These are phyloP conservation scores for Asterophora parasitica DNA, from an alignment of 768 basidiomycete genomes.

Conservation along the genomic window DNA sequence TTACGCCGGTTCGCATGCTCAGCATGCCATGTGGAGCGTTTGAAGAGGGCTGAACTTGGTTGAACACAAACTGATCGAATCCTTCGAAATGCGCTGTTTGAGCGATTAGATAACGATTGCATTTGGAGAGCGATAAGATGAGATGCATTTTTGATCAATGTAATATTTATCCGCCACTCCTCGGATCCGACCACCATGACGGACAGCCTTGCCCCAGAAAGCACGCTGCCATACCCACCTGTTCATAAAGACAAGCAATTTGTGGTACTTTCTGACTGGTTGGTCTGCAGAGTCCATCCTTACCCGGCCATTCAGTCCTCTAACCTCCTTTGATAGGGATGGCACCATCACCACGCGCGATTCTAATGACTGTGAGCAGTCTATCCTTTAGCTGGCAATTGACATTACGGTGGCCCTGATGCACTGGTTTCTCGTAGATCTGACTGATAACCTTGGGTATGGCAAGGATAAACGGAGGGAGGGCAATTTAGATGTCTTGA, in stretches of 20 bases:
- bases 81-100: no score
- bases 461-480: constrained; percentile 69
- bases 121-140: constrained; percentile 9
- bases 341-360: constrained; percentile 92
- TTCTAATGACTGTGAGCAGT: constrained; percentile 79
- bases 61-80: no score
- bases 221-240: constrained; percentile 77
- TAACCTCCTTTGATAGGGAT: constrained; percentile 48
- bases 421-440: constrained; percentile 36
- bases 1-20: no score
- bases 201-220: constrained; percentile 37
- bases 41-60: no score
- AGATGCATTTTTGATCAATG: background rate
- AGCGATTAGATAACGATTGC: constrained; percentile 3
- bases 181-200: constrained; percentile 9
- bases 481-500: constrained; percentile 69
- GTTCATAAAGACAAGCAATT: constrained; percentile 78
- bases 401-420: background rate
- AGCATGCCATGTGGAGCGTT: no score
- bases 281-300: constrained; percentile 24
- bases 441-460: constrained; percentile 89
- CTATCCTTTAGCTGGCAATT: background rate
- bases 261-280: constrained; percentile 90
- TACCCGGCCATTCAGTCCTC: background rate
- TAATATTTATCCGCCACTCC: background rate